Base-by-base conservation (phyloP, 2,329 filamentous ascomycete species). In the Monilinia fructigena region DNA sequence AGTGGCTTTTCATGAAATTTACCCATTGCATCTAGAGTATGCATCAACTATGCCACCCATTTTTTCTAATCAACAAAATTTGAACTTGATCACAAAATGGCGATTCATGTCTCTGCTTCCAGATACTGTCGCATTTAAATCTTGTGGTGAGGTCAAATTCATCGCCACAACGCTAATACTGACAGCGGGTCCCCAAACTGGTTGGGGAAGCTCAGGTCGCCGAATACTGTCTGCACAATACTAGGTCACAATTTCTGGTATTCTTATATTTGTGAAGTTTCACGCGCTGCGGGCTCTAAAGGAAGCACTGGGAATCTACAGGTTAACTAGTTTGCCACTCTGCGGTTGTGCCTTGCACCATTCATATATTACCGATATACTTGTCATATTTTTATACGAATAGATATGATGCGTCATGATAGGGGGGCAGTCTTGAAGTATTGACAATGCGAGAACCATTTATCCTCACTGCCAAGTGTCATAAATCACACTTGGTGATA, bases 301-400 rank as follows among this genome's bases (percentile, higher is more conserved):
- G 45, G 20, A 45, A 26, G 35, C 60, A 54, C 55, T 58, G 55
- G 35, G 6, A 53, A 38, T 45, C 38, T 45, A 53, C 35, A 53
- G 47, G 55, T 65, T 42, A 20, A 65, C 18, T 54, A 18, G 16
- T 45, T 65, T 60, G 47, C 55, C 63, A 65, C 55, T 31, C 28
- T 56, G 23, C 35, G 31, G 7, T 50, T 56, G 56, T 23, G 47
- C 14, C 59, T 40, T n/a, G 2, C 45, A n/a, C 7, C 55, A 14
- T 50, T 55, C 20, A n/a, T 16, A 23, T 4, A 47, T 35, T n/a
- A 45, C 31, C 20, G 8, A 63, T 47, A 35, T 11, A 55, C 31
- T 42, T 18, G 14, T 63, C 50, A 63, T 45, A 31, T 45, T 42
- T 8, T 26, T 52, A 23, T 45, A 48, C 23, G n/a, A 26, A 48